Base-by-base conservation (phyloP, 2,329 filamentous ascomycete genomes). In the Monosporascus sp. region DNA sequence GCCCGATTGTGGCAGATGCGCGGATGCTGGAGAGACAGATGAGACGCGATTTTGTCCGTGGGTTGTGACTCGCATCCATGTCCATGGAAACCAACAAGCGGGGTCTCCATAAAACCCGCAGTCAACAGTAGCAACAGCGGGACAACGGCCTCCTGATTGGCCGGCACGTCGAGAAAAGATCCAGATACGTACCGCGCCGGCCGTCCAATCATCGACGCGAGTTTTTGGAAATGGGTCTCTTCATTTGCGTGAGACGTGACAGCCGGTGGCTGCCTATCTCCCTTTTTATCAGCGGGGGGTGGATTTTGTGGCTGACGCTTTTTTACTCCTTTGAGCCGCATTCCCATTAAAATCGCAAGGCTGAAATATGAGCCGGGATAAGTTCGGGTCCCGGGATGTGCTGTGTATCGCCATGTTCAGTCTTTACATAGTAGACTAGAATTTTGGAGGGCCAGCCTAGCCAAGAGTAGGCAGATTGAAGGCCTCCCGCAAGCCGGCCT, bases 111-210 rank as follows among this genome's bases (percentile, higher is more conserved):
- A 51, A 22, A 57, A 57, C 56, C 63, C 62, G 65, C 60, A 51
- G 57, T 80, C 75, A 81, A 81, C 76, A 81, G 59, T 69, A 65
- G 74, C 77, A 81, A 82, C 79, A 65, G 69, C 78, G 60, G 69
- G 62, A 79, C 81, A 86, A 86, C 82, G 65, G 63, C 15, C 4
- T 40, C 61, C 24, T 68, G 51, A 80, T 80, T 81, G 77, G 78
- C n/a, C 24, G 43, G 43, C 43, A 46, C 43, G 43, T 28, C n/a
- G 9, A 46, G 31, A 24, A 31, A 18, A 46, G 43, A 28, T 31
- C 14, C 2, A 46, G 43, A 46, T 46, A 46, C 24, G 43, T 46
- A 46, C 24, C n/a, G 20, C 11, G 20, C 1, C 8, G 14, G 7
- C 6, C 24, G 0, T 17, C 43, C 43, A 46, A 46, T 31, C n/a